Conservation (phyloP, 306 rosid genomes). For the Mimosa pudica region DNA sequence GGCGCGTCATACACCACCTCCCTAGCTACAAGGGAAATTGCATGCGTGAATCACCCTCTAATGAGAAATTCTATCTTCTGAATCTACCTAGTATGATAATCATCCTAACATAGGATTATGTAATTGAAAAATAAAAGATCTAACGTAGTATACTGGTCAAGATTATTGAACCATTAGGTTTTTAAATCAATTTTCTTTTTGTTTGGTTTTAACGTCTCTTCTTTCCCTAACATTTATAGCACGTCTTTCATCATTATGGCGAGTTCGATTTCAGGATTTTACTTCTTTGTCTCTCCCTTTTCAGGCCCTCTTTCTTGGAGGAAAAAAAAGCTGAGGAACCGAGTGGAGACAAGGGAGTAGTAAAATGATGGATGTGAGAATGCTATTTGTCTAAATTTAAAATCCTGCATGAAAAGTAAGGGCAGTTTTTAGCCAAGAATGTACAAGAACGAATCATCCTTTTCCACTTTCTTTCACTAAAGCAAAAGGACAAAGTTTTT, state of each 20-base stretch:
- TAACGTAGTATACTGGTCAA: neutral
- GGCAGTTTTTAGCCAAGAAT: neutral
- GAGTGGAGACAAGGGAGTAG: conserved; percentile 7
- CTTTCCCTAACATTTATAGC: neutral
- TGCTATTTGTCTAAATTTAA: neutral
- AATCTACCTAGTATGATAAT: neutral
- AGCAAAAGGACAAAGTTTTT: conserved; percentile 9
- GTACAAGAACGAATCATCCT: neutral
- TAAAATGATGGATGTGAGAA: conserved; percentile 21
- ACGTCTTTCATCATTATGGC: neutral
- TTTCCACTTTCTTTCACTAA: conserved; percentile 7
- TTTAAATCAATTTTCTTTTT: too few relatives aligned
- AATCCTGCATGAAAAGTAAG: neutral
- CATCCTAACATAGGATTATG: too few relatives aligned
- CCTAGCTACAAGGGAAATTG: too few relatives aligned
- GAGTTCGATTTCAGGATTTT: conserved; percentile 4
- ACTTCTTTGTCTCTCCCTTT: neutral
- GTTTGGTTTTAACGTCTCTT: neutral
- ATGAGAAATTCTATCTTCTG: too few relatives aligned
- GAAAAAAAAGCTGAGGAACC: neutral
- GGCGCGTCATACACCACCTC: too few relatives aligned
- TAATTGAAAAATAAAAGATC: neutral
- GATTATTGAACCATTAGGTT: neutral
- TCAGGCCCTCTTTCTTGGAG: neutral
- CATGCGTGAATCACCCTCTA: too few relatives aligned